These are phyloP conservation scores for Colletotrichum endophyticum DNA, from an alignment of 2,329 filamentous ascomycete species.

Conservation along the genomic window DNA sequence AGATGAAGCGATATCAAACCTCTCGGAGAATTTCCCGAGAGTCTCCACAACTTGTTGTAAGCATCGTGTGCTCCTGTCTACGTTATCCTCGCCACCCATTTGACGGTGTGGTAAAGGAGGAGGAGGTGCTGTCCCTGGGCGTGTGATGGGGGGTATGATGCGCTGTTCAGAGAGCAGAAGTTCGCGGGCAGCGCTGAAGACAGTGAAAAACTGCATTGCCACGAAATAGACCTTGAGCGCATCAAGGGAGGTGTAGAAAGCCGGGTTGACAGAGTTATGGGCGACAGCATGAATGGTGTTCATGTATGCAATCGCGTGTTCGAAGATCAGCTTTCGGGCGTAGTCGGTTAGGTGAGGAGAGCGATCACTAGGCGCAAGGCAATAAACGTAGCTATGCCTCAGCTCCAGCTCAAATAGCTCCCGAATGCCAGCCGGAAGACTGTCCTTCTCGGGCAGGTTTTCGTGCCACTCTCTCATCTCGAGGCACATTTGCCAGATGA, in stretches of 20 bases:
- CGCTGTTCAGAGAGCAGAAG: constrained; percentile 56
- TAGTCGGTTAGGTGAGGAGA: constrained; percentile 77
- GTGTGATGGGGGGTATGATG: constrained; percentile 46
- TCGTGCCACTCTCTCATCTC: constrained; percentile 84
- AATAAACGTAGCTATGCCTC: constrained; percentile 89
- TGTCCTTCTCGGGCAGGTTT: constrained; percentile 63
- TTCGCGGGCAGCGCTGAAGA: constrained; percentile 59
- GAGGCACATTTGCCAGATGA: constrained; percentile 77
- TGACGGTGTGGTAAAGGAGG: constrained; percentile 58
- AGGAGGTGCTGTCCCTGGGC: constrained; percentile 52
- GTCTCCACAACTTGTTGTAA: constrained; percentile 59
- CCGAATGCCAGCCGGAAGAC: constrained; percentile 68
- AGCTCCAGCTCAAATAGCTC: constrained; percentile 87
- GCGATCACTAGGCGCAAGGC: constrained; percentile 79
- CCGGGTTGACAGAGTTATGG: constrained; percentile 60
- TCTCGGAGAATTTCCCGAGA: constrained; percentile 60
- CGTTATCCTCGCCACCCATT: constrained; percentile 49
- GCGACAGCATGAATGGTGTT: constrained; percentile 74
- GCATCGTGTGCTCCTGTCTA: constrained; percentile 60
- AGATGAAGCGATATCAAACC: constrained; percentile 62
- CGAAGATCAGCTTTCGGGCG: constrained; percentile 81
- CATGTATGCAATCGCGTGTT: constrained; percentile 84
- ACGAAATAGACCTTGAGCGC: constrained; percentile 83
- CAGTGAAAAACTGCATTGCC: constrained; percentile 66
- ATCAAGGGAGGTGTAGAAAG: constrained; percentile 86